phyloP scores from a whole-genome alignment of 495 filamentous ascomycete genomes.

The Acidiella bohemica region DNA sequence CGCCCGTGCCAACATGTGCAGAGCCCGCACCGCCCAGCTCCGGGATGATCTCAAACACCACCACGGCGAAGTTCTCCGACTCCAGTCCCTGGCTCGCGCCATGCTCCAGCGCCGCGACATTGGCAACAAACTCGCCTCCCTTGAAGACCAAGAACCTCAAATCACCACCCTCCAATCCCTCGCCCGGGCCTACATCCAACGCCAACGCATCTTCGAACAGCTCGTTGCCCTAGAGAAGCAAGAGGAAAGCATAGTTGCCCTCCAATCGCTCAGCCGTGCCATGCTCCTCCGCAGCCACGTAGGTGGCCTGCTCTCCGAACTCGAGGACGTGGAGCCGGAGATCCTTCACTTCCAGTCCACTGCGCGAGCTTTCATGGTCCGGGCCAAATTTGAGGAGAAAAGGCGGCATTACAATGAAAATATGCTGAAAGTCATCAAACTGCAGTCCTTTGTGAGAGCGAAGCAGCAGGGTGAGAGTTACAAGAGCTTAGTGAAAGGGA shows the following conservation, averaged over 20 bases:
- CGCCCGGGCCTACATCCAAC: constrained; percentile 47
- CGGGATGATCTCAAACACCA: constrained; percentile 27
- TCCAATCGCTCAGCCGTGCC: constrained; percentile 65
- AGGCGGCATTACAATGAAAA: constrained; percentile 81
- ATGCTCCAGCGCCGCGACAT: constrained; percentile 17
- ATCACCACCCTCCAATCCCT: constrained; percentile 59
- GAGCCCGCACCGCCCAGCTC: constrained; percentile 21
- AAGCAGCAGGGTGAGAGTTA: constrained; percentile 95
- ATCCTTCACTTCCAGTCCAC: constrained; percentile 63
- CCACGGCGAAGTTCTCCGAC: constrained; percentile 21
- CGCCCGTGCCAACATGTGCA: constrained; percentile 6
- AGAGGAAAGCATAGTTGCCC: constrained; percentile 41
- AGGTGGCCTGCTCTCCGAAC: constrained; percentile 52
- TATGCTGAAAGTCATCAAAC: constrained; percentile 97
- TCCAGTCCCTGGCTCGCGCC: constrained; percentile 38
- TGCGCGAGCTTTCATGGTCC: constrained; percentile 58
- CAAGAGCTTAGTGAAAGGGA: constrained; percentile 88
- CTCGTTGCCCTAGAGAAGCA: constrained; percentile 46
- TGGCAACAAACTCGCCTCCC: constrained; percentile 31
- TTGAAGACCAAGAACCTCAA: constrained; percentile 42
- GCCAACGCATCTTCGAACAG: constrained; percentile 38
- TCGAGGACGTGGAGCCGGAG: constrained; percentile 67
- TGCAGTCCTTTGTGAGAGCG: constrained; percentile 88
- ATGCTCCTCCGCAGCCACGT: constrained; percentile 63
- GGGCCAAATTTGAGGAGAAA: constrained; percentile 67